Evolutionary conservation across 2,329 filamentous ascomycete genomes (phyloP), one percentile per base, ranked within the genome.

Genomic region (Xylaria multiplex): DNA sequence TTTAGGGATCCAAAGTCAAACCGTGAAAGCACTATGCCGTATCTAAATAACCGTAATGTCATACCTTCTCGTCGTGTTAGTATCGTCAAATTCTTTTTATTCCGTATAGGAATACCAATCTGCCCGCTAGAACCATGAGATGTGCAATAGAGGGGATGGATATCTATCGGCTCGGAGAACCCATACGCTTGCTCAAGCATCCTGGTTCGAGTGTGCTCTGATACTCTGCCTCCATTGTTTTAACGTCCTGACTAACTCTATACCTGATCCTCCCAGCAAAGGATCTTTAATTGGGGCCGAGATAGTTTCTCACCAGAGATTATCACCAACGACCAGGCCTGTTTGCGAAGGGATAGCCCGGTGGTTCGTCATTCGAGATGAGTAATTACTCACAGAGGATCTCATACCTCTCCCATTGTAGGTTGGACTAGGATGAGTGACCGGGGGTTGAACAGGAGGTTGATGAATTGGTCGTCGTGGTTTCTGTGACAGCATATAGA

Each of bases 301-400:
- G 22, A 22, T 30, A 24, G 14, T 32, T 40, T 42, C 46, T 75
- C 59, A 77, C 76, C 76, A 77, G 40, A 77, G 64, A 55, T 73
- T 62, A 2, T 77, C 73, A 35, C 67, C 71, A n/a, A 76, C 71
- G 2, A 77, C 76, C 72, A 77, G 70, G 19, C 64, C 69, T 49
- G 60, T 73, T 27, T 66, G 69, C 9, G 62, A 60, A 55, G 60
- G 35, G 5, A 68, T 42, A 8, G 65, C 57, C 27, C 59, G 46
- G 49, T 70, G 65, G 13, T 62, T 64, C 16, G 27, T 3, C 19
- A 35, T 67, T 42, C 46, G 62, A 19, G 69, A 67, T 7, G 72
- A 71, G 46, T 64, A 46, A 7, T 37, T 59, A 2, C 62, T 53
- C 7, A 48, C 48, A 19, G 61, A 32, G 2, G 69, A 65, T 50